Conservation (phyloP, 352 stramenopile genomes). For the Phytophthora chlamydospora region DNA sequence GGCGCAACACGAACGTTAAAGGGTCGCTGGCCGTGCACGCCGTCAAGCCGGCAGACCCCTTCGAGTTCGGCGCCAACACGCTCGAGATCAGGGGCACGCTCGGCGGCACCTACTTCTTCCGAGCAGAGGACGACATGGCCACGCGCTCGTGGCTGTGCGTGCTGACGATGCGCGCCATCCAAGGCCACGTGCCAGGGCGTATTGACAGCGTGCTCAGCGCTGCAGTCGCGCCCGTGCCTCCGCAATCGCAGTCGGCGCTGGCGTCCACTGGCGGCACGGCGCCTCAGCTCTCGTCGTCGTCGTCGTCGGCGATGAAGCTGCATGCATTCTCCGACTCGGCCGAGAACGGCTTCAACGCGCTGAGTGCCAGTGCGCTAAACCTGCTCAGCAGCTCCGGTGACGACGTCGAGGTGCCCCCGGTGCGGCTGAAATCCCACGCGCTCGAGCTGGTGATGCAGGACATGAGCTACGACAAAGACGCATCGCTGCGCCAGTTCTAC, state of each 20-base stretch:
- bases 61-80: conserved; percentile 79
- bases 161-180: conserved; percentile 82
- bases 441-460: conserved; percentile 72
- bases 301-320: conserved; percentile 17
- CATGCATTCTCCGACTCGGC: conserved; percentile 26
- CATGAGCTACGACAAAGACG: conserved; percentile 79
- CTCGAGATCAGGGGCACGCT: conserved; percentile 78
- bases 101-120: conserved; percentile 84
- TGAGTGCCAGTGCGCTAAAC: conserved; percentile 32
- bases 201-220: conserved; percentile 63
- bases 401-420: conserved; percentile 18
- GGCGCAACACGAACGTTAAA: conserved; percentile 82
- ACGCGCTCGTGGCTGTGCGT: conserved; percentile 83
- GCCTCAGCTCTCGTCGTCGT: conserved; percentile 11
- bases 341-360: conserved; percentile 31
- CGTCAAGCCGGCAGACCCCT: conserved; percentile 73
- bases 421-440: conserved; percentile 65
- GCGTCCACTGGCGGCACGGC: conserved; percentile 6
- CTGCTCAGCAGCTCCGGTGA: conserved; percentile 27
- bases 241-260: conserved; percentile 4
- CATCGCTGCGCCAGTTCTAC: conserved; percentile 82
- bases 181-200: conserved; percentile 65
- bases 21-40: conserved; percentile 76
- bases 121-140: conserved; percentile 77
- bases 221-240: conserved; percentile 29